phyloP scores from a whole-genome alignment of 2,329 filamentous ascomycete species.

The Botrytis fragariae region DNA sequence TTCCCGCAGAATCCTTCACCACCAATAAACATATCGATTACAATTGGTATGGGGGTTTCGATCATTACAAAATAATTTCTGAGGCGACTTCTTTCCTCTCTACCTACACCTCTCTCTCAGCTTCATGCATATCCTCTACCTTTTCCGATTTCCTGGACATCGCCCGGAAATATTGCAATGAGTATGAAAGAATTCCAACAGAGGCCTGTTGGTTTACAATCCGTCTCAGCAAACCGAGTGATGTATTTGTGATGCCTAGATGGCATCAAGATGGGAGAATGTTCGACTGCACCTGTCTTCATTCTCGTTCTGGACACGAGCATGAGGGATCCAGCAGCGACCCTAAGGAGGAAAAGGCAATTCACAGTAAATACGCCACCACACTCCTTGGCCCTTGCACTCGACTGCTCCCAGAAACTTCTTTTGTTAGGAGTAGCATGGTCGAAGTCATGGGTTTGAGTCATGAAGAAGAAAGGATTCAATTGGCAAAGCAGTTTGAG shows the following conservation, averaged over 20 bases:
- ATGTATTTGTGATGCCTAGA: not conserved
- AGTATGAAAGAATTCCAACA: not conserved
- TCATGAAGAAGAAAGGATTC: not conserved
- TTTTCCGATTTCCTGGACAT: not conserved
- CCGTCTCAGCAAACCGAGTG: not conserved
- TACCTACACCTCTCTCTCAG: not conserved
- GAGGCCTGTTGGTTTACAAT: not conserved
- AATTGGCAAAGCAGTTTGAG: not conserved
- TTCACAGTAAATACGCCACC: not conserved
- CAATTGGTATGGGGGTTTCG: not conserved
- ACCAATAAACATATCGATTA: not conserved
- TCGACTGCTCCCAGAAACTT: not conserved
- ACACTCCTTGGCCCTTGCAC: not conserved
- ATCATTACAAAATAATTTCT: not conserved
- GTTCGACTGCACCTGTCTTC: not conserved
- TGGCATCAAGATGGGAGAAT: not conserved
- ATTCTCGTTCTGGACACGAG: not conserved
- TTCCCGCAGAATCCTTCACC: not conserved
- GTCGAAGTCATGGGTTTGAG: not conserved
- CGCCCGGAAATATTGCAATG: not conserved
- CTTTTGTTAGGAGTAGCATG: not conserved
- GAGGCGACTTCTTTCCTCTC: not conserved
- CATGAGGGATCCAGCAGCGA: not conserved
- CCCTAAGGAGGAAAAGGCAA: not conserved
- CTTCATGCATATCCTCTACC: not conserved